A percentile compares a stretch with the other conserved stretches of the same genome.
Evolutionary conservation across 352 stramenopile genomes (phyloP).

Genomic region (Phytophthora palmivora): DNA sequence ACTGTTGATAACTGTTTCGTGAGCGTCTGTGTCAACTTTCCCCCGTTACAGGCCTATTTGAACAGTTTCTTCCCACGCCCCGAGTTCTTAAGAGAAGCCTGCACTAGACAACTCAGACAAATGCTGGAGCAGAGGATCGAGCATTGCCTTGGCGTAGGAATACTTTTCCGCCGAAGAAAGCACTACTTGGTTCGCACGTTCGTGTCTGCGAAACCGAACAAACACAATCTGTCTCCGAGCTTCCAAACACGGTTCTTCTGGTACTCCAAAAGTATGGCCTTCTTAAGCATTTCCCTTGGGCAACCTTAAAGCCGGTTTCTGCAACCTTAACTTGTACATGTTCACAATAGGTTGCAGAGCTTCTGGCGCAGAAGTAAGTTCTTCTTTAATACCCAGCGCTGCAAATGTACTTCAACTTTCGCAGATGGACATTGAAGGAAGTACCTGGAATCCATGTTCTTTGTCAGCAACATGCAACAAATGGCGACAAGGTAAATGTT

Average conservation of each 20-base stretch:
- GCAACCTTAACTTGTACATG: conserved; percentile 12
- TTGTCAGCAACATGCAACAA: conserved; percentile 7
- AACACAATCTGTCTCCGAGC: conserved; percentile 12
- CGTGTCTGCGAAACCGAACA: conserved; percentile 7
- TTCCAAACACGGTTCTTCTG: not conserved
- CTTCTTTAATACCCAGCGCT: conserved; percentile 6
- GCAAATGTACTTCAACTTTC: conserved; percentile 5
- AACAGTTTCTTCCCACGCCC: conserved; percentile 12
- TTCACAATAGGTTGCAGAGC: conserved; percentile 4
- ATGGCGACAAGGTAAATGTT: conserved; percentile 16
- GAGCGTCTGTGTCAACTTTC: no score
- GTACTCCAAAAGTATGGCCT: not conserved
- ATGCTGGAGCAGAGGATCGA: no score
- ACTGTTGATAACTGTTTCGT: not conserved
- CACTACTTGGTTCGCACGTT: conserved; percentile 16
- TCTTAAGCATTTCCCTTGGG: conserved; percentile 1
- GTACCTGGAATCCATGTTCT: not conserved
- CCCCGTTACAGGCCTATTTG: not conserved
- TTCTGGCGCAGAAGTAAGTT: not conserved
- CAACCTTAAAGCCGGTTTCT: conserved; percentile 7
- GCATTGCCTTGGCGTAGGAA: conserved; percentile 14
- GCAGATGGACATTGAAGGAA: conserved; percentile 5
- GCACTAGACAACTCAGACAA: conserved; percentile 8
- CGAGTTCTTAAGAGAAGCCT: conserved; percentile 7
- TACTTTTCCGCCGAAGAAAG: conserved; percentile 12